Evolutionary conservation across 2,329 filamentous ascomycete genomes (phyloP).

Genomic region (Arthrobotrys sinensis): DNA sequence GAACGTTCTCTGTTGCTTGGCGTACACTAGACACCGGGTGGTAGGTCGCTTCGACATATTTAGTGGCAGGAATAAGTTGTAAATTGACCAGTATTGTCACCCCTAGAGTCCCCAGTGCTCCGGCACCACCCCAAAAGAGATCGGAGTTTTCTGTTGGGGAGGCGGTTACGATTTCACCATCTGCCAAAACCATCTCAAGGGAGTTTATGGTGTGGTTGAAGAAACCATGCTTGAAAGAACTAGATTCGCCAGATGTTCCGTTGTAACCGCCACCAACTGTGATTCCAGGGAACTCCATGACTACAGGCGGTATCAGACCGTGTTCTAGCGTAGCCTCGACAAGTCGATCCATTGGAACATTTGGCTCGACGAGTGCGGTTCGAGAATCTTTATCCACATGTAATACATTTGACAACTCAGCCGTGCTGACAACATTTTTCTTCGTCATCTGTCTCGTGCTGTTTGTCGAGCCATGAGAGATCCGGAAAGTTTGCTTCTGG

Average conservation of each 20-base stretch:
- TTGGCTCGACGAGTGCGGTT: conserved; percentile 75
- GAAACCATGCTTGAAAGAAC: conserved; percentile 77
- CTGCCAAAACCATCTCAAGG: conserved; percentile 76
- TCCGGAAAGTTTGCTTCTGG: conserved; percentile 68
- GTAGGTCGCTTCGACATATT: conserved; percentile 76
- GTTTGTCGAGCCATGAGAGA: conserved; percentile 74
- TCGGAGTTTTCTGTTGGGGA: conserved; percentile 71
- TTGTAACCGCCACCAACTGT: conserved; percentile 78
- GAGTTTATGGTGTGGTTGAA: conserved; percentile 77
- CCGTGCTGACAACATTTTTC: conserved; percentile 70
- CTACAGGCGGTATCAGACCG: conserved; percentile 75
- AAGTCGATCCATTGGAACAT: conserved; percentile 78
- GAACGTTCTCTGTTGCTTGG: conserved; percentile 64
- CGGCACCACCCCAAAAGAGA: conserved; percentile 74
- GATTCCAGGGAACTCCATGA: conserved; percentile 81
- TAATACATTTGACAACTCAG: conserved; percentile 70
- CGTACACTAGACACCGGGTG: conserved; percentile 47
- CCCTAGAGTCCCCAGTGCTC: conserved; percentile 75
- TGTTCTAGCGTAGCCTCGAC: conserved; percentile 73
- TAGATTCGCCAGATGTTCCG: conserved; percentile 78
- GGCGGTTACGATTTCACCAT: conserved; percentile 72
- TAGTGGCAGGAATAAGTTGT: conserved; percentile 71
- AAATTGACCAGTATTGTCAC: conserved; percentile 76
- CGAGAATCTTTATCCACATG: conserved; percentile 68
- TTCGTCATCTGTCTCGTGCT: conserved; percentile 70